Evolutionary conservation across 1,284 basidiomycete genomes (phyloP), one percentile per base, ranked within the genome.

Genomic region (Trametes sp.): DNA sequence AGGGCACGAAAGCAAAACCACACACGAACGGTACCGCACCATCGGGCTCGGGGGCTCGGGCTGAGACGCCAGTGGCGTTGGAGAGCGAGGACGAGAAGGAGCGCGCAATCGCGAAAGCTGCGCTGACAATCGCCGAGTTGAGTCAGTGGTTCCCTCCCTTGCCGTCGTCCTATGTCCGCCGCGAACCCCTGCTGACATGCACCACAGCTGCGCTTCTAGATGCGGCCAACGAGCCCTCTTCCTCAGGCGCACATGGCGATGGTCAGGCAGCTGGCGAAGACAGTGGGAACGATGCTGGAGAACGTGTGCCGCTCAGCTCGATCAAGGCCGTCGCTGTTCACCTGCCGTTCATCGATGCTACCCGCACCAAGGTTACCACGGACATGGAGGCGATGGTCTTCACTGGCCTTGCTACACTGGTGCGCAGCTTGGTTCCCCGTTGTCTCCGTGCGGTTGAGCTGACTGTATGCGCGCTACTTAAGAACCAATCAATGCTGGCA

Each of bases 351-450:
- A 86, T 98, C 31, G 87, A 92, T 59, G 82, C 87, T 14, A 83
- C 93, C 0, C 85, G 89, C 33, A 80, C 82, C 11, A 85, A 82
- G 45, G 87, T 98, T 29, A 91, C 88, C 2, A 80, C 80, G 4
- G 92, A 95, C 71, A 98, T 98, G 95, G 92, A 96, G 70, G 82
- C 80, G 11, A 95, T 95, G 91, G 88, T 97, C 4, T 77, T 93
- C 29, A 82, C 82, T 11, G 95, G 95, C 2, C 80, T 98, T 7
- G 81, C 84, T 0, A 86, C 87, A 16, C 78, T 94, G 60, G 94
- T 95, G 69, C 59, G 86, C 24, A 8, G 14, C 19, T 19, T 8
- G 26, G 29, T 2, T 80, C 33, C 45, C 26, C 16, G n/a, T n/a
- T n/a, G 33, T 21, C 16, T 10, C 9, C 21, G 13, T n/a, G 24